A percentile compares a stretch with the other conserved stretches of the same genome.
Evolutionary conservation across 768 basidiomycete species (phyloP).

Genomic region (Serendipita sp.): DNA sequence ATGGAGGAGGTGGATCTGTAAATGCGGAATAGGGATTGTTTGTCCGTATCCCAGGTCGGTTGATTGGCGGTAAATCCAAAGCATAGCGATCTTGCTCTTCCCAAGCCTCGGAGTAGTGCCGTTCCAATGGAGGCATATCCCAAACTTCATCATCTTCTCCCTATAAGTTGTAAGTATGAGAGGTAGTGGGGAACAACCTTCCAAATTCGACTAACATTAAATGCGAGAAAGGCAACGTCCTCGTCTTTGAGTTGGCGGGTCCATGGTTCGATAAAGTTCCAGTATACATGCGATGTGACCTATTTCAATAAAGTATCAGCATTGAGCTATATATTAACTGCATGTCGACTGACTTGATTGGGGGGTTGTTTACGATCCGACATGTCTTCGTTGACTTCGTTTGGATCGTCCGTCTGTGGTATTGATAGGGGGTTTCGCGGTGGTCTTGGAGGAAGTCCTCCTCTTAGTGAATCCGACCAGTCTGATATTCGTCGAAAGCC

Average conservation of each 20-base stretch:
- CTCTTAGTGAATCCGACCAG: conserved; percentile 3
- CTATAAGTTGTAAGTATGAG: conserved; percentile 13
- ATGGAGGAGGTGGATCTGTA: conserved; percentile 22
- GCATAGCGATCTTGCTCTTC: conserved; percentile 63
- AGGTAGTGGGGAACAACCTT: background rate
- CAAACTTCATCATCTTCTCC: conserved; percentile 80
- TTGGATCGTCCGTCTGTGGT: conserved; percentile 72
- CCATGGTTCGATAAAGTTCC: conserved; percentile 79
- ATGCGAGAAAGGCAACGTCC: conserved; percentile 85
- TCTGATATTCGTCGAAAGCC: background rate
- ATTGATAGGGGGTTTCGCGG: conserved; percentile 45
- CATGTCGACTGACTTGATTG: conserved; percentile 40
- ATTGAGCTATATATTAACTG: background rate
- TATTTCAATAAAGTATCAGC: background rate
- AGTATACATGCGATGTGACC: conserved; percentile 44
- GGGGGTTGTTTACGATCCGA: conserved; percentile 64
- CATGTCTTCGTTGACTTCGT: conserved; percentile 78
- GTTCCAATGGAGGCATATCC: conserved; percentile 69
- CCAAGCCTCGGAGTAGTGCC: conserved; percentile 85
- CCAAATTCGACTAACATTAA: conserved; percentile 45
- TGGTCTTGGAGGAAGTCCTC: conserved; percentile 38
- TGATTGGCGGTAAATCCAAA: background rate
- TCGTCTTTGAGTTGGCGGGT: conserved; percentile 83
- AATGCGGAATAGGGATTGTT: conserved; percentile 28
- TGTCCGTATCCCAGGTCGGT: conserved; percentile 26